Evolutionary conservation across 768 basidiomycete species (phyloP).

Genomic region (Sporobolomyces pararoseus): DNA sequence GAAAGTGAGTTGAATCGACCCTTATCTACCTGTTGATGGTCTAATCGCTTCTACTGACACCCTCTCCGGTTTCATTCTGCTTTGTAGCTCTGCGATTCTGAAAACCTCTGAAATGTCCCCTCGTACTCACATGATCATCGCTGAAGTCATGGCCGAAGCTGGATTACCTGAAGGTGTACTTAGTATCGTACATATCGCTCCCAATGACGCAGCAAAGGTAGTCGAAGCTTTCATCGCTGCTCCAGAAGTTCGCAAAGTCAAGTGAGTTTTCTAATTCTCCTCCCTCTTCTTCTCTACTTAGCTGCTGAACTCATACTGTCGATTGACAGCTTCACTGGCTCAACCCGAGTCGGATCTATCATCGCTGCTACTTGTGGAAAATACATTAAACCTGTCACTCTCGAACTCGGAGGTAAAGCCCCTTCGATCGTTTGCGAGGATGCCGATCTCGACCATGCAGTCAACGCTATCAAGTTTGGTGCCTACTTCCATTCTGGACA

Average conservation of each 20-base stretch:
- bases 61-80: too few relatives aligned
- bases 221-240: slow-evolving; percentile 46
- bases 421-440: slow-evolving; percentile 50
- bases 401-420: slow-evolving; percentile 49
- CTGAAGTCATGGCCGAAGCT: slow-evolving; percentile 50
- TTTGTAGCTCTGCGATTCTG: slow-evolving; percentile 8
- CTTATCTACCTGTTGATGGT: slow-evolving; percentile 39
- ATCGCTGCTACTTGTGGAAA: slow-evolving; percentile 49
- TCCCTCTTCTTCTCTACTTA: background rate
- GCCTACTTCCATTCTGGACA: slow-evolving; percentile 35
- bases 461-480: slow-evolving; percentile 36
- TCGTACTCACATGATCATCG: slow-evolving; percentile 47
- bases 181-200: slow-evolving; percentile 48
- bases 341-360: slow-evolving; percentile 46
- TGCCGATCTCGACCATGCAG: slow-evolving; percentile 48
- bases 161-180: slow-evolving; percentile 51
- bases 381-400: slow-evolving; percentile 50
- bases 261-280: slow-evolving; percentile 15
- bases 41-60: too few relatives aligned
- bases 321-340: slow-evolving; percentile 49
- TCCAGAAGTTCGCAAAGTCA: slow-evolving; percentile 43
- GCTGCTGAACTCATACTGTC: background rate
- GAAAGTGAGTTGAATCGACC: slow-evolving; percentile 49
- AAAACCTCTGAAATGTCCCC: slow-evolving; percentile 49
- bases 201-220: slow-evolving; percentile 43